Base-by-base conservation (phyloP, 2,329 filamentous ascomycete genomes). In the Colletotrichum godetiae region DNA sequence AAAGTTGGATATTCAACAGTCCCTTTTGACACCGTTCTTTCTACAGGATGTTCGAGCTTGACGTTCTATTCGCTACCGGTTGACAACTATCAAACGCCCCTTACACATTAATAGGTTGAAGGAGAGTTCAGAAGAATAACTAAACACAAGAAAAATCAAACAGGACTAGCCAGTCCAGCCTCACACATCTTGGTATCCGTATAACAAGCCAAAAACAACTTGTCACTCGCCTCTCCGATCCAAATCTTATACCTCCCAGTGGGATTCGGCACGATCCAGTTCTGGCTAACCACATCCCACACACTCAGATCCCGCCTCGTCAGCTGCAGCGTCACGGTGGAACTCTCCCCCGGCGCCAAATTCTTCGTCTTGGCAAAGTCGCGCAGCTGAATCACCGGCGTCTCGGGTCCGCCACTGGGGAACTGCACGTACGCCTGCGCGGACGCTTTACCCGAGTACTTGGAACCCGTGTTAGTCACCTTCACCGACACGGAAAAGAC, bases 271-370 rank as follows among this genome's bases (percentile, higher is more conserved):
- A 87, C 80, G 1, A 90, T 86, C 93, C 93, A 95, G 76, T 94
- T 94, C 83, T 94, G 92, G 53, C 83, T 79, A 6, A 84, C 81
- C 0, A 90, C 88, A 78, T 93, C 92, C 93, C 93, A 95, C 58
- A 93, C 92, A 76, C 92, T 94, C 68, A 95, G 69, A 78, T 95
- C 93, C 77, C 92, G 89, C 69, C 93, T 87, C 7, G 88, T 93
- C 68, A 95, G 76, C 0, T 84, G 82, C 76, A 95, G 86, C 24
- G 86, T 84, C 0, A 94, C 87, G 0, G 82, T 86, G 69, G 82
- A 81, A 4, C 81, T 87, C 78, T 90, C 84, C 0, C 89, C 90
- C 0, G 87, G 85, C 4, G 86, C 83, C 19, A 95, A 81, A 31
- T 83, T 80, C 13, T 74, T 67, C 2, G 93, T 84, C 84, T 95